Base-by-base conservation (phyloP, 805 yeast genomes). In the Hanseniaspora vineae region DNA sequence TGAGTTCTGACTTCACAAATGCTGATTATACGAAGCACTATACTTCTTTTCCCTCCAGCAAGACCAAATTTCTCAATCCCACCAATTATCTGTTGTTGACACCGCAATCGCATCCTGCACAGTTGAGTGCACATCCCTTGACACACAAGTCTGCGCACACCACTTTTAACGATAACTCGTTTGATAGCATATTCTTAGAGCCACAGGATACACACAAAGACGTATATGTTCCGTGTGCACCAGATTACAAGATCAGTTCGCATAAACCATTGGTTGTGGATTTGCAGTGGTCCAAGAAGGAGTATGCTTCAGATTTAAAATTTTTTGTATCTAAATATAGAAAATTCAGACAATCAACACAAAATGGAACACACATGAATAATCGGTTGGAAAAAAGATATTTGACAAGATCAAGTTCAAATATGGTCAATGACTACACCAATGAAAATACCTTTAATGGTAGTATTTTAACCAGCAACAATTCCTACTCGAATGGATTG, bases 1-100 rank as follows among this genome's bases (percentile, higher is more conserved):
- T 71, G 66, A 53, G 59, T 61, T 19, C 33, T 31, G 33, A 65
- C 69, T 50, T 64, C 65, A 48, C 66, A 73, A 29, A 64, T 74
- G 1, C 62, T 73, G 42, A 66, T 72, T 18, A 55, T 60, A 33
- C 15, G 14, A 33, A 33, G 37, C 4, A 33, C 37, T 3, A 33
- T 33, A n/a, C 37, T 13, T 33, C 15, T 12, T 33, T 33, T 33
- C 15, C 15, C 37, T 33, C 14, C 12, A 10, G 12, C 14, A 33
- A 33, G 3, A 33, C 4, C 5, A 33, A 33, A 33, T 11, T 10
- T 23, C 4, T 23, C 37, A 33, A 33, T 10, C 15, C 6, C 37
- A n/a, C 4, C 6, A n/a, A 6, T 33, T 33, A 14, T 13, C 9
- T 33, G 37, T 5, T 33, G 37, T 33, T 33, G 37, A 33, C 37